These are phyloP conservation scores for Myxozyma udenii DNA, from an alignment of 805 yeast species.

Conservation along the genomic window DNA sequence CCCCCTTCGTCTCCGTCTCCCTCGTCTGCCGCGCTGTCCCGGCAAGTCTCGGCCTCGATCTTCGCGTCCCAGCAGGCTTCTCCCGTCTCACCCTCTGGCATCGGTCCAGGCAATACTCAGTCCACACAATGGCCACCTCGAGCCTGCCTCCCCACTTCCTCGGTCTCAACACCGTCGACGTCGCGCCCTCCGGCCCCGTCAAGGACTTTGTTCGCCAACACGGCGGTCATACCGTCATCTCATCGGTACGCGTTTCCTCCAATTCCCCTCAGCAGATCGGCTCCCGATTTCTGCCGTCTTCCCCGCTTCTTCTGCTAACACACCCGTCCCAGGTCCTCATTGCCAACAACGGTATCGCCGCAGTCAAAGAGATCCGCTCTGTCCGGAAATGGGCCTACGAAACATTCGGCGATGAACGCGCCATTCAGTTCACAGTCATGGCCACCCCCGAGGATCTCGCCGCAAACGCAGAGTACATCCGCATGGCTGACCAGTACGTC, in stretches of 20 bases:
- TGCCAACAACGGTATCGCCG: constrained; percentile 99
- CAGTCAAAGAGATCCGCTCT: constrained; percentile 96
- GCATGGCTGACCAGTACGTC: constrained; percentile 98
- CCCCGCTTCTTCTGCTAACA: neutral
- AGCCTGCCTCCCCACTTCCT: constrained; percentile 59
- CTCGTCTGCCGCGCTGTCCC: neutral
- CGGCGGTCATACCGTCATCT: constrained; percentile 94
- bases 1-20: constrained; percentile 4
- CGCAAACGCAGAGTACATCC: constrained; percentile 94
- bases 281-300: neutral
- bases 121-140: too few relatives aligned
- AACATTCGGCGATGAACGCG: constrained; percentile 94
- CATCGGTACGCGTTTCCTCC: constrained; percentile 43
- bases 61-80: constrained; percentile 4
- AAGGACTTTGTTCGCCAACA: constrained; percentile 80
- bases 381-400: constrained; percentile 99
- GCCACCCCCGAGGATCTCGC: constrained; percentile 99
- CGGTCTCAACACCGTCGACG: constrained; percentile 75
- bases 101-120: constrained; percentile 7
- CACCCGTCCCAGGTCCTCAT: constrained; percentile 55
- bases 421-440: constrained; percentile 94
- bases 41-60: constrained; percentile 1
- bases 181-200: constrained; percentile 66
- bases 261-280: neutral
- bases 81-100: constrained; percentile 11